Percentiles rank a stretch among this genome's conserved stretches.
Evolutionary conservation across 23 red algal genomes (phyloP).

Genomic region (Gracilaria domingensis): DNA sequence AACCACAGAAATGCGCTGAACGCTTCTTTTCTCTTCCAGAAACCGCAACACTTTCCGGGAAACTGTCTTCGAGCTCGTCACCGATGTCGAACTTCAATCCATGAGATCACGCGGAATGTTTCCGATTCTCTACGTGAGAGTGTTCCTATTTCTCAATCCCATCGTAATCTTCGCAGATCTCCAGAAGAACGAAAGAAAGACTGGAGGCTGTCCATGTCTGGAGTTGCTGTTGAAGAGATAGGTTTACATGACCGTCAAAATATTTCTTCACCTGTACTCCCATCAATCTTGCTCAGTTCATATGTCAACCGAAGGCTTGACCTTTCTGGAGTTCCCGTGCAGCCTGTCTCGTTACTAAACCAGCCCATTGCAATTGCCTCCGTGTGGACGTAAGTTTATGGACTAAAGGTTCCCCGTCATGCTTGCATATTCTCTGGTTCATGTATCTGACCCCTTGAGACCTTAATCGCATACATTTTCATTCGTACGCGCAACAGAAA

Average conservation of each 20-base stretch:
- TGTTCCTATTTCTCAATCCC: neutral
- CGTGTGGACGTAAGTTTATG: slow-evolving; percentile 20
- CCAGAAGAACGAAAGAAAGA: slow-evolving; percentile 22
- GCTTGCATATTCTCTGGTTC: neutral
- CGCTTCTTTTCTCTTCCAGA: slow-evolving; percentile 9
- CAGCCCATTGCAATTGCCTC: neutral
- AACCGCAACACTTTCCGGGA: neutral
- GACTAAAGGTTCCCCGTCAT: neutral
- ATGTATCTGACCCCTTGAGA: neutral
- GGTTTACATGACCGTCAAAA: neutral
- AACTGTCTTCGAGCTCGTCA: neutral
- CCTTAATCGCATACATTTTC: neutral
- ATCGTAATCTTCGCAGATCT: slow-evolving; percentile 8
- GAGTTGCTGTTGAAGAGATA: neutral
- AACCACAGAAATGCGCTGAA: slow-evolving; percentile 1
- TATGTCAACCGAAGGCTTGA: slow-evolving; percentile 1
- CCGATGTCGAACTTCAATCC: slow-evolving; percentile 6
- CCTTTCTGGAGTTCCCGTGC: neutral
- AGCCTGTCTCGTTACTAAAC: neutral
- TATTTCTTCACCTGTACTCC: neutral
- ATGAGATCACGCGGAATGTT: neutral
- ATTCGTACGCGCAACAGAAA: neutral
- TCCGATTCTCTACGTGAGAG: neutral
- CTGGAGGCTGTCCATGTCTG: neutral
- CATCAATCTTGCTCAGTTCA: neutral